Evolutionary conservation across 352 stramenopile genomes (phyloP).

Genomic region (Phytophthora pseudosyringae): DNA sequence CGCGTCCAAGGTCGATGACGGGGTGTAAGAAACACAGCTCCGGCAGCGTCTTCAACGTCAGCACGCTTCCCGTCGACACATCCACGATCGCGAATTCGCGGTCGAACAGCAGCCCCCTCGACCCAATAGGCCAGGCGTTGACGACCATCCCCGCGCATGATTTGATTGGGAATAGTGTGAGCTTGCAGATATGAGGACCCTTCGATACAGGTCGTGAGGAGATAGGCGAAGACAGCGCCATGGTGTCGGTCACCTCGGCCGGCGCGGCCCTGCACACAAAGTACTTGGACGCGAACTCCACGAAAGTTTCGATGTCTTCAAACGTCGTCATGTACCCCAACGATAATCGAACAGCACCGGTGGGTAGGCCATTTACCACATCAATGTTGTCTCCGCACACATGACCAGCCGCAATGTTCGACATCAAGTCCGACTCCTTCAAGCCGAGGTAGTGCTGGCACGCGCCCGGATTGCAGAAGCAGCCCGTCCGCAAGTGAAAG

Average conservation of each 20-base stretch:
- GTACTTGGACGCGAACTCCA: constrained; percentile 61
- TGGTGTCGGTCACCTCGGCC: neutral
- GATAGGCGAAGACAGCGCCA: neutral
- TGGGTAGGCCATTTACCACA: constrained; percentile 64
- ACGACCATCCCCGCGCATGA: constrained; percentile 73
- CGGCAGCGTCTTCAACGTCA: constrained; percentile 67
- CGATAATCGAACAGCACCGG: constrained; percentile 73
- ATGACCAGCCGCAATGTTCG: constrained; percentile 62
- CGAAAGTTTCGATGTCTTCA: constrained; percentile 64
- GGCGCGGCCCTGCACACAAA: constrained; percentile 54
- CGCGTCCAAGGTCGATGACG: constrained; percentile 57
- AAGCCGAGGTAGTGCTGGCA: constrained; percentile 72
- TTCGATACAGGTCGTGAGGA: neutral
- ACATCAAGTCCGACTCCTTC: constrained; percentile 56
- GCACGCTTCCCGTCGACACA: constrained; percentile 43
- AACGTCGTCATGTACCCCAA: constrained; percentile 82
- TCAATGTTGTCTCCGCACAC: constrained; percentile 79
- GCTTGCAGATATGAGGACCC: constrained; percentile 47
- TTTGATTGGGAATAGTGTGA: constrained; percentile 81
- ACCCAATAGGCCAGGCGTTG: constrained; percentile 61
- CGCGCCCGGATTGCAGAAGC: constrained; percentile 83
- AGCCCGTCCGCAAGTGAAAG: constrained; percentile 77
- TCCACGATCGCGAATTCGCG: constrained; percentile 82
- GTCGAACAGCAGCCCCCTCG: constrained; percentile 69
- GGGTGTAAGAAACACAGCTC: constrained; percentile 71